Evolutionary conservation across 306 rosid genomes (phyloP), one percentile per base, ranked within the genome.

Genomic region (Quercus parvula): DNA sequence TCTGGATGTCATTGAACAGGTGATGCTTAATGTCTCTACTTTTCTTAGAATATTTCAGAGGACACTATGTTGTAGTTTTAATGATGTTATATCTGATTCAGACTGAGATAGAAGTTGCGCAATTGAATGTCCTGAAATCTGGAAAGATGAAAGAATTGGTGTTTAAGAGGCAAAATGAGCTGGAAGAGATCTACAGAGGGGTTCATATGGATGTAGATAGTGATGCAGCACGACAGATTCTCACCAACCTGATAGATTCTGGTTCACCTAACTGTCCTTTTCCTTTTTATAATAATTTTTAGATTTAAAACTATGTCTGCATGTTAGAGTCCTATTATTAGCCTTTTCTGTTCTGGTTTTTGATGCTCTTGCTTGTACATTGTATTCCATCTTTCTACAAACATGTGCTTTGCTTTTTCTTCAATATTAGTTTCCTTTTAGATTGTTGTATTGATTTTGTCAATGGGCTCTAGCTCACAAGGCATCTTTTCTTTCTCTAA

Each of bases 201-300:
- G 97, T 91, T 85, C 97, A 91, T 83, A 88, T 94, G 95, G 95
- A 91, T 77, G 86, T 94, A 13, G 95, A 92, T 61, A 73, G 90
- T 75, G 89, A 88, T 83, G 83, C 88, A 51, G 94, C 94, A 19
- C 84, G 90, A 78, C 82, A 85, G 86, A 88, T 82, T 80, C 92
- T 94, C 77, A 85, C 52, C 52, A 75, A 76, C 73, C 89, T 88
- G 79, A 89, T 91, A 58, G 94, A 94, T 86, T 88, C 99, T 76
- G 97, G 99, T 94, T 84, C 25, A 59, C 73, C 14, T 28, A 18
- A 68, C 22, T 71, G 51, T 81, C 44, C 28, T 30, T 20, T 28
- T 56, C 41, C 59, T 49, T 25, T 24, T 52, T 56, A 13, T 31
- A 49, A 17, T 38, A 59, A 54, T 71, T 78, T 56, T 27, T 11